Evolutionary conservation across 2,329 filamentous ascomycete genomes (phyloP).

Genomic region (Chaetoscypha palmicola): DNA sequence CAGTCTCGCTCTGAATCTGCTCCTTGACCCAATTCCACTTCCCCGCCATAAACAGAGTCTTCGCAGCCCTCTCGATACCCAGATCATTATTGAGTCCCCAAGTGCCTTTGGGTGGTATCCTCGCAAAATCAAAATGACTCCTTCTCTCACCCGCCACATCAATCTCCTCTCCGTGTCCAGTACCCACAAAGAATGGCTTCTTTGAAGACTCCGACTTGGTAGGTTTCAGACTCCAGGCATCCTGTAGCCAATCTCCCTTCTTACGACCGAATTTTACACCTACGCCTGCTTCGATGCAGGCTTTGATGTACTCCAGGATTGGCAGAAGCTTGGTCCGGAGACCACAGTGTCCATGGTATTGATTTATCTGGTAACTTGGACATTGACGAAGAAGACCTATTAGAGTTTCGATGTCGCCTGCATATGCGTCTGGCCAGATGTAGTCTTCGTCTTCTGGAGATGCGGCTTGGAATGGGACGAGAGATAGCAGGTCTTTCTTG

Average conservation of each 20-base stretch:
- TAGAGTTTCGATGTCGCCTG: conserved; percentile 54
- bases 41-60: conserved; percentile 47
- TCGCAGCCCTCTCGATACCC: conserved; percentile 45
- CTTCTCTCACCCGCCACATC: conserved; percentile 12
- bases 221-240: conserved; percentile 20
- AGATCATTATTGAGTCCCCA: conserved; percentile 41
- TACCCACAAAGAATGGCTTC: conserved; percentile 21
- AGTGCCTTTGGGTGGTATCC: conserved; percentile 44
- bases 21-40: conserved; percentile 50
- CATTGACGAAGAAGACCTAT: conserved; percentile 56
- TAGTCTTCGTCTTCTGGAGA: conserved; percentile 34
- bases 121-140: conserved; percentile 36
- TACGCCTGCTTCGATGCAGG: conserved; percentile 40
- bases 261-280: conserved; percentile 21
- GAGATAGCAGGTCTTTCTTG: conserved; percentile 51
- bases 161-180: conserved; percentile 14
- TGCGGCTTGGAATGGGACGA: conserved; percentile 48
- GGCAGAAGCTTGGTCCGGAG: conserved; percentile 58
- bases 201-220: not conserved
- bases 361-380: conserved; percentile 67
- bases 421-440: conserved; percentile 36
- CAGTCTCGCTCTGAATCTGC: conserved; percentile 8
- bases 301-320: conserved; percentile 56
- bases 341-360: conserved; percentile 67
- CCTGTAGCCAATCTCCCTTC: conserved; percentile 21